Evolutionary conservation across 2,329 filamentous ascomycete genomes (phyloP).

Genomic region (Periglandula ipomoeae): DNA sequence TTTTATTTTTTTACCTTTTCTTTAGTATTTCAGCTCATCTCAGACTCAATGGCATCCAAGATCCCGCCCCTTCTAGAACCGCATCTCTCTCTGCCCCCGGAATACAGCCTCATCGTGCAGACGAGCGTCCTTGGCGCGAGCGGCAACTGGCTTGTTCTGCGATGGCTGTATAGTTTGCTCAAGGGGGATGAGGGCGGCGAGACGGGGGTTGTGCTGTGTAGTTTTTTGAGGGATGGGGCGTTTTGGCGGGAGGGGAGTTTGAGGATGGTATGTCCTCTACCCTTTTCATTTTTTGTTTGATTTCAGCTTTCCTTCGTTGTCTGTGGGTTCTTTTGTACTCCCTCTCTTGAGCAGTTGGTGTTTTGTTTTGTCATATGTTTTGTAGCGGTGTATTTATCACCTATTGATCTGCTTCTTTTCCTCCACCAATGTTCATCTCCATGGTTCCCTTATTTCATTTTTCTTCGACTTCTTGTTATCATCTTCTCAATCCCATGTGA

Average conservation of each 20-base stretch:
- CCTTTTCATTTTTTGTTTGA: background rate
- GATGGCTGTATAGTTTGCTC: conserved; percentile 43
- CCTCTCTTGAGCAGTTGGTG: too few species aligned
- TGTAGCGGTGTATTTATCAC: too few species aligned
- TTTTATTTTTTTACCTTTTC: too few species aligned
- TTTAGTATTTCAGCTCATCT: background rate
- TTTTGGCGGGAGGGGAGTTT: conserved; percentile 71
- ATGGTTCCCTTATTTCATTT: too few species aligned
- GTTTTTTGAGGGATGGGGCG: conserved; percentile 66
- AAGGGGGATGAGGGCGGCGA: conserved; percentile 15
- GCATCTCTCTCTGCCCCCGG: conserved; percentile 49
- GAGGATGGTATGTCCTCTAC: conserved; percentile 44
- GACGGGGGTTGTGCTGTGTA: conserved; percentile 61
- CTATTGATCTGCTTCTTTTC: too few species aligned
- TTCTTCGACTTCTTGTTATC: too few species aligned
- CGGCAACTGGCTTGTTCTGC: conserved; percentile 56
- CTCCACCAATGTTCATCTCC: too few species aligned
- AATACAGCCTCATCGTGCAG: conserved; percentile 54
- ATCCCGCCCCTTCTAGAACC: conserved; percentile 57
- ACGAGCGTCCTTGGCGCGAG: conserved; percentile 58
- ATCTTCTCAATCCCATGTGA: too few species aligned
- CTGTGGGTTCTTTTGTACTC: too few species aligned
- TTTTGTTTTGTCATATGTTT: too few species aligned
- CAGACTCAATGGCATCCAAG: conserved; percentile 30
- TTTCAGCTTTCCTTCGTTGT: too few species aligned